Evolutionary conservation across 805 yeast species (phyloP).

Genomic region (Wickerhamiella qilinensis): DNA sequence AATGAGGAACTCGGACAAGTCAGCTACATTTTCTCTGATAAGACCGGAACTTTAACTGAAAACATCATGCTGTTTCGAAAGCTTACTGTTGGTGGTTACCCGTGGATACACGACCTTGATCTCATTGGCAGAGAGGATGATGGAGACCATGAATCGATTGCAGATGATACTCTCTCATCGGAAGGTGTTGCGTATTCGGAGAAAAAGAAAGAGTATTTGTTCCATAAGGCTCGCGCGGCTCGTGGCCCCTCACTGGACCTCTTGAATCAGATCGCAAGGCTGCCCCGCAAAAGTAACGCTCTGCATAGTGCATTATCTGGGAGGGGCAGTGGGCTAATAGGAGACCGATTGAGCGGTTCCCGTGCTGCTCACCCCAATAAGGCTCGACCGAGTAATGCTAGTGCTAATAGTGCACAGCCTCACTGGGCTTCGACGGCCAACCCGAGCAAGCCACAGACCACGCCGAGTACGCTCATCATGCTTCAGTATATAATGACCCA

Average conservation of each 20-base stretch:
- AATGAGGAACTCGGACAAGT: conserved; percentile 96
- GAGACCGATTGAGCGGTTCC: not conserved
- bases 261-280: conserved; percentile 11
- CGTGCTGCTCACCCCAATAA: not conserved
- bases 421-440: conserved; percentile 35
- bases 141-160: conserved; percentile 4
- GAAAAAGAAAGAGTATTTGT: conserved; percentile 9
- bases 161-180: not conserved
- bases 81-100: conserved; percentile 69
- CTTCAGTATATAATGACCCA: conserved; percentile 51
- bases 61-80: conserved; percentile 86
- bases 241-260: conserved; percentile 9
- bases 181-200: not conserved
- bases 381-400: not conserved
- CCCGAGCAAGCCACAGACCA: conserved; percentile 26
- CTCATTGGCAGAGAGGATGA: conserved; percentile 21
- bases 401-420: not conserved
- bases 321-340: not conserved
- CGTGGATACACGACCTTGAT: conserved; percentile 75
- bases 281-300: conserved; percentile 14
- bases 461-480: conserved; percentile 47
- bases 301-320: conserved; percentile 1
- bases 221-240: conserved; percentile 12
- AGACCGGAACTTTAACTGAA: conserved; percentile 94
- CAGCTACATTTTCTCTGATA: conserved; percentile 84